Base-by-base conservation (phyloP, 2,329 filamentous ascomycete genomes). In the Fusarium sp. region DNA sequence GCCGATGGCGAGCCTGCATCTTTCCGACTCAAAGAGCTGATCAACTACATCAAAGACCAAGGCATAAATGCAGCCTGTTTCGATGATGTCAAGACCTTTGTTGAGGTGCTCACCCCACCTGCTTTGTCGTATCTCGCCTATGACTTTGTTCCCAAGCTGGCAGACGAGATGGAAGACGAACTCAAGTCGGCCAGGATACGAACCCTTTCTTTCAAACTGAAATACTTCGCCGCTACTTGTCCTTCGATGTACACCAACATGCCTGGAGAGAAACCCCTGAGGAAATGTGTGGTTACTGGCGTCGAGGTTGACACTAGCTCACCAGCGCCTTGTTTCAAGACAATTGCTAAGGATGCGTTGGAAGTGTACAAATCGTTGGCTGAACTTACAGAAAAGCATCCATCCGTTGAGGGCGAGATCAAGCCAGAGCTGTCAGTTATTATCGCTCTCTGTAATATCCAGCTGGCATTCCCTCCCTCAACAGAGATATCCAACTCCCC, bases 41-140 rank as follows among this genome's bases (percentile, higher is more conserved):
- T 82, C 14, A 75, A 78, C 14, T 84, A 85, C 52, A 76, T 87
- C 23, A 71, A 81, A 3, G 78, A 81, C 37, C 81, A 85, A 63
- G 80, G 77, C n/a, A 70, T 71, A 0, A 83, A 80, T n/a, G 77
- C 81, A 6, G 81, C 83, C 8, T 87, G 82, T 65, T 89, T 89
- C 64, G 83, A 85, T 37, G 87, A 88, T 58, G 74, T 88, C 45
- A 88, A 85, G 68, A 70, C 72, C 1, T 88, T 86, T 64, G 79
- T 87, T 4, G 83, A 86, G 45, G 77, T 80, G 23, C 82, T 91
- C 0, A 81, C 78, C 1, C 79, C 83, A 3, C 74, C 80, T 1
- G 87, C 88, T 8, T 74, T 85, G 9, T 82, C 81, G 48, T 77
- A 82, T 27, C 74, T 89, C 9, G 80, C 86, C 5, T 79, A 84